Percentiles rank a stretch among this genome's conserved stretches.
Conservation (phyloP, 2,329 filamentous ascomycete genomes). For the Aspergillus brasiliensis region DNA sequence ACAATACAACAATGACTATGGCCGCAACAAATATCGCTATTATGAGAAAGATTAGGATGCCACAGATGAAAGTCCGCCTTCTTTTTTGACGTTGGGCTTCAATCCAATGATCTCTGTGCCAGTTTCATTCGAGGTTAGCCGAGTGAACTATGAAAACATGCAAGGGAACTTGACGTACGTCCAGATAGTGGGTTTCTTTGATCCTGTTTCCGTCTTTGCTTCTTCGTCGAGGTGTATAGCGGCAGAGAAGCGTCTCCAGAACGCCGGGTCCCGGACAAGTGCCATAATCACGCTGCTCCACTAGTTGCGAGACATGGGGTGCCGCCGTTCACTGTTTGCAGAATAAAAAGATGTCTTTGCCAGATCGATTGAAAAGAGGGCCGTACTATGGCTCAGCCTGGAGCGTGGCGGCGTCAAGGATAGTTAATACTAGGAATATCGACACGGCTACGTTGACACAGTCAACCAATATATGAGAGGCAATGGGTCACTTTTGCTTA, state of each 20-base stretch:
- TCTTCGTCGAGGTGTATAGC: slow-evolving; percentile 61
- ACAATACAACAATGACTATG: slow-evolving; percentile 50
- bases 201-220: slow-evolving; percentile 26
- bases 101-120: slow-evolving; percentile 56
- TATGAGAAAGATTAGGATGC: slow-evolving; percentile 34
- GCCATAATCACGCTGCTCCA: slow-evolving; percentile 40
- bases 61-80: slow-evolving; percentile 50
- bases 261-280: slow-evolving; percentile 58
- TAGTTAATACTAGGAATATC: not conserved
- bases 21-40: slow-evolving; percentile 45
- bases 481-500: not conserved
- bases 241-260: slow-evolving; percentile 62
- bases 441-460: not conserved
- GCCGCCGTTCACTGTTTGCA: not conserved
- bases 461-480: not conserved
- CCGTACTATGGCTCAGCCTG: not conserved
- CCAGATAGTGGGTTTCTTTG: slow-evolving; percentile 20
- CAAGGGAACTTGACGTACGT: slow-evolving; percentile 24
- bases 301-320: not conserved
- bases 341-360: not conserved
- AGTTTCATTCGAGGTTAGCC: too few relatives aligned
- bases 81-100: slow-evolving; percentile 52
- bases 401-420: not conserved
- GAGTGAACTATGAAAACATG: not conserved
- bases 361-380: not conserved